Evolutionary conservation across 441 rosid species (phyloP).

Genomic region (Mallotus repandus): DNA sequence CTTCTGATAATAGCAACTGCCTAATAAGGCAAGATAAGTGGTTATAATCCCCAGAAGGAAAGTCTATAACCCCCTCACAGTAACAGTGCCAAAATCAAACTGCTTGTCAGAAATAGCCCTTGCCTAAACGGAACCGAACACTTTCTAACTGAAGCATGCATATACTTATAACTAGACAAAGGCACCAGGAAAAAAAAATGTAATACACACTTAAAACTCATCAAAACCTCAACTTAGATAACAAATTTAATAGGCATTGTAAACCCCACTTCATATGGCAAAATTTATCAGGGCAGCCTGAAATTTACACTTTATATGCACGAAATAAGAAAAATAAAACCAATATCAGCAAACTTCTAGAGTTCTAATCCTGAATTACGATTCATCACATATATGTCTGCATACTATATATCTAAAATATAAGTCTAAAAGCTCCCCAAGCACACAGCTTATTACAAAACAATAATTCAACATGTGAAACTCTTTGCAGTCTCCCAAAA

Average conservation of each 20-base stretch:
- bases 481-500: slow-evolving; percentile 2
- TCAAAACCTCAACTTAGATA: not conserved
- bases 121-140: not conserved
- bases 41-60: not conserved
- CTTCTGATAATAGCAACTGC: not conserved
- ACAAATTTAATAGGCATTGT: not conserved
- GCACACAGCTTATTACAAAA: not conserved
- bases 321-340: not conserved
- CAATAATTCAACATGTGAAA: slow-evolving; percentile 2
- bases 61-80: not conserved
- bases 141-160: not conserved
- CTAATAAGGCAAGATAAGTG: not conserved
- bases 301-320: not conserved
- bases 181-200: not conserved
- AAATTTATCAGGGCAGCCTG: not conserved
- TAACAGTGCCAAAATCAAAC: not conserved
- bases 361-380: not conserved
- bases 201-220: not conserved
- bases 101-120: not conserved
- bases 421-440: not conserved
- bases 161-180: not conserved
- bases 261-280: not conserved
- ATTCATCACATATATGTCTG: not conserved
- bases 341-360: not conserved
- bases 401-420: not conserved